Evolutionary conservation across 2,329 filamentous ascomycete species (phyloP).

Genomic region (Apiospora koreana): DNA sequence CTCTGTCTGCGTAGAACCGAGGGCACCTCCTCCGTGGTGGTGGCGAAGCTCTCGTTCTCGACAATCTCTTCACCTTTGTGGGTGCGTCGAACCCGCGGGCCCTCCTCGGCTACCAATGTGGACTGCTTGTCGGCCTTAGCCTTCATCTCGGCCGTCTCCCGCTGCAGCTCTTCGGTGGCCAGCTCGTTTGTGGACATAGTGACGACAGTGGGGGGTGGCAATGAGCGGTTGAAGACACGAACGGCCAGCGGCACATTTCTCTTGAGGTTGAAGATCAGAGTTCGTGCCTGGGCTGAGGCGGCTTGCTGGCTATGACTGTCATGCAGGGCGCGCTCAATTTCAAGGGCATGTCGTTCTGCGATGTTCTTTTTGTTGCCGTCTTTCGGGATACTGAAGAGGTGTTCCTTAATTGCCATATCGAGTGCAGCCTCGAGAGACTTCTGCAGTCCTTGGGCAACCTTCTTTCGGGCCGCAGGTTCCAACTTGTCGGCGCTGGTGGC

Average conservation of each 20-base stretch:
- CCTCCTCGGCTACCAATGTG: slow-evolving; percentile 75
- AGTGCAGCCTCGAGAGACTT: slow-evolving; percentile 70
- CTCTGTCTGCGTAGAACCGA: slow-evolving; percentile 38
- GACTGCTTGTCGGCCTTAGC: slow-evolving; percentile 80
- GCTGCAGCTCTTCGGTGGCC: slow-evolving; percentile 86
- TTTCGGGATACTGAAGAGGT: slow-evolving; percentile 62
- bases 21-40: slow-evolving; percentile 38
- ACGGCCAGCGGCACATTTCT: slow-evolving; percentile 78
- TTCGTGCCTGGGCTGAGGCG: slow-evolving; percentile 68
- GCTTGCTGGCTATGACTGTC: slow-evolving; percentile 54
- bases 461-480: slow-evolving; percentile 60
- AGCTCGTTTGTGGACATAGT: slow-evolving; percentile 89
- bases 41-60: slow-evolving; percentile 64
- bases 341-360: slow-evolving; percentile 70
- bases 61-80: slow-evolving; percentile 95
- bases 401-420: slow-evolving; percentile 65
- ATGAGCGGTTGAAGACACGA: slow-evolving; percentile 69
- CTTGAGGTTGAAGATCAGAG: slow-evolving; percentile 84
- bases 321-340: slow-evolving; percentile 74
- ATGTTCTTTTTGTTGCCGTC: slow-evolving; percentile 64
- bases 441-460: slow-evolving; percentile 68
- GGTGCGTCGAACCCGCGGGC: slow-evolving; percentile 80
- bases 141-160: slow-evolving; percentile 74
- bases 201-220: slow-evolving; percentile 77
- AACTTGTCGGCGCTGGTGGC: slow-evolving; percentile 55